A percentile compares a stretch with the other conserved stretches of the same genome.
Evolutionary conservation across 305 asterid species (phyloP).

Genomic region (Solanum hybrid): DNA sequence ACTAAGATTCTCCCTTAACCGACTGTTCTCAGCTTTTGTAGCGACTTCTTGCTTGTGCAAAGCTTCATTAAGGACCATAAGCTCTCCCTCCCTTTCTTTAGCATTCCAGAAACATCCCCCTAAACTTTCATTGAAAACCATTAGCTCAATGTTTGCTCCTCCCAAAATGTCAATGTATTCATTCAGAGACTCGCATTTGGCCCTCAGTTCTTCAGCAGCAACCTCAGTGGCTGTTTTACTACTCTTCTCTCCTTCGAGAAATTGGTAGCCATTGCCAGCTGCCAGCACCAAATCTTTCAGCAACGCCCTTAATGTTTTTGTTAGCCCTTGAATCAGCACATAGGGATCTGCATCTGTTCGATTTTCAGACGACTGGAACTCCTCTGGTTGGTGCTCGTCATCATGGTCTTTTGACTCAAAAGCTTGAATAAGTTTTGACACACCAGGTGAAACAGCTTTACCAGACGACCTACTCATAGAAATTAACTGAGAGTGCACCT

Average conservation of each 20-base stretch:
- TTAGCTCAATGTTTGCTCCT: constrained; percentile 56
- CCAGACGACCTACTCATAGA: constrained; percentile 40
- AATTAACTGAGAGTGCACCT: constrained; percentile 38
- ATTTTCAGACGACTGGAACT: constrained; percentile 27
- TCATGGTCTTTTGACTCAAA: constrained; percentile 52
- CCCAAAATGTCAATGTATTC: constrained; percentile 52
- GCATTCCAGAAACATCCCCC: constrained; percentile 30
- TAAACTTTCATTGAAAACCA: constrained; percentile 63
- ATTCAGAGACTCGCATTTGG: constrained; percentile 31
- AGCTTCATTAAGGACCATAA: constrained; percentile 37
- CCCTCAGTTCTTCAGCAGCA: constrained; percentile 27
- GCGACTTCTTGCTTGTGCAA: constrained; percentile 43
- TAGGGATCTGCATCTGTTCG: constrained; percentile 36
- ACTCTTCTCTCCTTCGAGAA: constrained; percentile 35
- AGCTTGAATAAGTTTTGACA: constrained; percentile 79
- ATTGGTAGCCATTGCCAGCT: constrained; percentile 42
- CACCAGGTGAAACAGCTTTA: constrained; percentile 49
- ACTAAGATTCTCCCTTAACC: constrained; percentile 43
- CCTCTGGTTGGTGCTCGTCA: constrained; percentile 49
- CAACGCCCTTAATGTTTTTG: constrained; percentile 31
- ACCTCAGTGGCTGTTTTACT: constrained; percentile 31
- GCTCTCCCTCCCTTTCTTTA: constrained; percentile 44
- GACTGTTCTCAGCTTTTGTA: constrained; percentile 50
- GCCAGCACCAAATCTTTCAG: constrained; percentile 40
- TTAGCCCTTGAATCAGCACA: constrained; percentile 32